A percentile compares a stretch with the other conserved stretches of the same genome.
phyloP scores from a whole-genome alignment of 2,329 filamentous ascomycete genomes.

The Aspergillus ochraceoroseus region DNA sequence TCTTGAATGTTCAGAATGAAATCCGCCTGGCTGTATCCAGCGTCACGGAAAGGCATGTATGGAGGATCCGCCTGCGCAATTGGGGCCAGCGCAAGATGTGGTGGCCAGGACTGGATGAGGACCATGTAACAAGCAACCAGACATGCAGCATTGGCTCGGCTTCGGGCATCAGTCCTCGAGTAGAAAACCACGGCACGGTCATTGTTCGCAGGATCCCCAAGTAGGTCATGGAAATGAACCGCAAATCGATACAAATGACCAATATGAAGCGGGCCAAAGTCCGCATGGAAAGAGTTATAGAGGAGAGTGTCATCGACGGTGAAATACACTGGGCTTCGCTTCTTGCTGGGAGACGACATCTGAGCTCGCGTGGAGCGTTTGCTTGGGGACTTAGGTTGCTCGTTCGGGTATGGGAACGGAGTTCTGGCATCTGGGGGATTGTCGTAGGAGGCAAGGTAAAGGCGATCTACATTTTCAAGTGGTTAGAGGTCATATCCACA shows the following conservation, averaged over 20 bases:
- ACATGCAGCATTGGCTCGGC: conserved; percentile 84
- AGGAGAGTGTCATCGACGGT: conserved; percentile 86
- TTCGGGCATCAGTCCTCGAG: conserved; percentile 86
- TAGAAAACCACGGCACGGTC: conserved; percentile 90
- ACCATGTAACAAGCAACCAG: conserved; percentile 98
- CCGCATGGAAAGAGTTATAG: conserved; percentile 98
- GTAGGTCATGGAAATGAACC: conserved; percentile 88
- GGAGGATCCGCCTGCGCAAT: conserved; percentile 96
- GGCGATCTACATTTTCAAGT: conserved; percentile 60
- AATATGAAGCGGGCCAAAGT: conserved; percentile 96
- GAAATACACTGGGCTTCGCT: conserved; percentile 77
- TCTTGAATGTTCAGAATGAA: conserved; percentile 95
- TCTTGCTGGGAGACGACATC: conserved; percentile 53
- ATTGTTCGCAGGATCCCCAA: conserved; percentile 86
- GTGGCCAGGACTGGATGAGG: conserved; percentile 94
- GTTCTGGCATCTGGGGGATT: conserved; percentile 75
- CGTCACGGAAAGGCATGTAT: conserved; percentile 97
- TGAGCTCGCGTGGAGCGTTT: conserved; percentile 67
- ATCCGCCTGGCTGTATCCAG: conserved; percentile 96
- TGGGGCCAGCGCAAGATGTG: conserved; percentile 87
- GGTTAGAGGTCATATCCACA: conserved; percentile 3
- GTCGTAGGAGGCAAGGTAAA: conserved; percentile 91
- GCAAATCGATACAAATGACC: conserved; percentile 96
- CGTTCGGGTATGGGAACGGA: conserved; percentile 72
- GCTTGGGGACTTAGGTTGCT: conserved; percentile 60